These are phyloP conservation scores for Plasmodium vivax DNA, from an alignment of 169 alveolate genomes.

Conservation along the genomic window DNA sequence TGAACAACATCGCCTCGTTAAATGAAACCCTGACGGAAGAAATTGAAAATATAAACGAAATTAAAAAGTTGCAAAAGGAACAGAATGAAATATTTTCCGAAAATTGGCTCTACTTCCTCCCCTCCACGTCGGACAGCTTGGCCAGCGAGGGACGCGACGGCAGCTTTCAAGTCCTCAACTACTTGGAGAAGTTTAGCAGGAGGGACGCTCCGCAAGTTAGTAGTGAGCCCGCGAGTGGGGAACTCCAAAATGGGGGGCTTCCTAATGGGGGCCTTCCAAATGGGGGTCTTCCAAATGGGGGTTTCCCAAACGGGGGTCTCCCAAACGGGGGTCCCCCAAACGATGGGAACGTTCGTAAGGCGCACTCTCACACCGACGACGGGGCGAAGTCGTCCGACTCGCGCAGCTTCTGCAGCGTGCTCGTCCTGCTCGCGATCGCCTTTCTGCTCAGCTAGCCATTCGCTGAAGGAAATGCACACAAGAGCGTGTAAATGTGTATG, in stretches of 20 bases:
- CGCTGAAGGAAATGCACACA: not conserved
- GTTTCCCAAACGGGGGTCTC: not conserved
- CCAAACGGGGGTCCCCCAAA: not conserved
- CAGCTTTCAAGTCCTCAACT: constrained; percentile 10
- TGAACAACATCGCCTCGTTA: constrained; percentile 61
- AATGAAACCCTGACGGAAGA: constrained; percentile 56
- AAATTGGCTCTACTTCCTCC: constrained; percentile 44
- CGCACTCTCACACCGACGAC: not conserved
- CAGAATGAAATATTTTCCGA: constrained; percentile 69
- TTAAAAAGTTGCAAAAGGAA: constrained; percentile 42
- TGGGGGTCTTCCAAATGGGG: not conserved
- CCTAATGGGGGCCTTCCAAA: not conserved
- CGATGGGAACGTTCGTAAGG: not conserved
- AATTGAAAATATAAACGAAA: constrained; percentile 65
- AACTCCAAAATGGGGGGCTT: not conserved
- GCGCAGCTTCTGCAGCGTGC: not conserved
- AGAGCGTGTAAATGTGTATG: too few species aligned
- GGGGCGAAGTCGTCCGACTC: not conserved
- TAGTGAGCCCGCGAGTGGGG: not conserved
- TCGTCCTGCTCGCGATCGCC: not conserved
- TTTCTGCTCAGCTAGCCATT: not conserved
- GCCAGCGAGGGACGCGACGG: not conserved
- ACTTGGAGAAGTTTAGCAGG: constrained; percentile 6
- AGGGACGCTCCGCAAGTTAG: not conserved
- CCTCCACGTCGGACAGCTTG: constrained; percentile 24